Percentiles rank a stretch among this genome's conserved stretches.
phyloP scores from a whole-genome alignment of 495 filamentous ascomycete genomes.

The Penicillium pancosmium region DNA sequence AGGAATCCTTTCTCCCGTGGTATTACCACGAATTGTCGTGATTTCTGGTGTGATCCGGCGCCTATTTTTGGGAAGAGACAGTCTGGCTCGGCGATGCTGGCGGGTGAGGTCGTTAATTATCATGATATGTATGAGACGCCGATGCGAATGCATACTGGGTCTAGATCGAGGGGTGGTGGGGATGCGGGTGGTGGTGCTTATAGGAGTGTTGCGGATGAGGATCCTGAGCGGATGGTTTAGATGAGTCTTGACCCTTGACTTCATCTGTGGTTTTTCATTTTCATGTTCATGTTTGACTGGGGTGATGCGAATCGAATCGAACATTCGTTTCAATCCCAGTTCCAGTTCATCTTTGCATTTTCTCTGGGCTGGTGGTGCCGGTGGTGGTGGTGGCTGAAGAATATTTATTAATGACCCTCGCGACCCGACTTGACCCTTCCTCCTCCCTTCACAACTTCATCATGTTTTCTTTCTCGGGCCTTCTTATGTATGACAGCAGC shows the following conservation, averaged over 20 bases:
- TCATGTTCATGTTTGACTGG: too few species aligned
- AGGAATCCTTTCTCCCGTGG: slow-evolving; percentile 86
- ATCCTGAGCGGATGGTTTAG: slow-evolving; percentile 37
- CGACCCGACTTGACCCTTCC: too few species aligned
- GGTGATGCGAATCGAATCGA: too few species aligned
- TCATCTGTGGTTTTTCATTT: too few species aligned
- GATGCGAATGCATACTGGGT: slow-evolving; percentile 57
- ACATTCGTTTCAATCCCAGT: too few species aligned
- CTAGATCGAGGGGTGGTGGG: slow-evolving; percentile 15
- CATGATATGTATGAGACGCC: slow-evolving; percentile 87
- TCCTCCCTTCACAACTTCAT: too few species aligned
- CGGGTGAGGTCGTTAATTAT: slow-evolving; percentile 81
- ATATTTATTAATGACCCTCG: too few species aligned
- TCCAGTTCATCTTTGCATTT: too few species aligned
- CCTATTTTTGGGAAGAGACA: slow-evolving; percentile 77
- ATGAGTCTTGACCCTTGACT: neutral
- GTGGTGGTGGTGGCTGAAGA: too few species aligned
- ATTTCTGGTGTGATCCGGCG: slow-evolving; percentile 92
- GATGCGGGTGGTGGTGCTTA: slow-evolving; percentile 29
- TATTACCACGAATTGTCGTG: slow-evolving; percentile 81
- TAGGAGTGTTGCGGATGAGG: slow-evolving; percentile 45
- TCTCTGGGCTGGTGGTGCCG: too few species aligned
- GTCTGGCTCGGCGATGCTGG: slow-evolving; percentile 73
- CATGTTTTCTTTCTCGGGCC: too few species aligned
- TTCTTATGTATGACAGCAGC: too few species aligned